Conservation (phyloP, 2,329 filamentous ascomycete genomes). For the Penicillium crustosum region DNA sequence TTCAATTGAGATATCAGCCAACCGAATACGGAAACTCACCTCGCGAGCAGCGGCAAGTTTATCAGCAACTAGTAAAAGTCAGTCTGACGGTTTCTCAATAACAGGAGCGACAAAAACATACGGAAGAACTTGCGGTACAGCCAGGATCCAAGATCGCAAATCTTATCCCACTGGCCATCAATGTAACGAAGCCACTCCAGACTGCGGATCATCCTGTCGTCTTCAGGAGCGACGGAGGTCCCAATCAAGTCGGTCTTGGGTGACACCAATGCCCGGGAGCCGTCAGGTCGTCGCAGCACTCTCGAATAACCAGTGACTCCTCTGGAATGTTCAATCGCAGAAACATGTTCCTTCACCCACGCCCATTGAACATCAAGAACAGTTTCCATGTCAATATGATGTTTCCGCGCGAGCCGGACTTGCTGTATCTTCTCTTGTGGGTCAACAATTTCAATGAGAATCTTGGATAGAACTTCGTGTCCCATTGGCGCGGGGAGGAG, state of each 20-base stretch:
- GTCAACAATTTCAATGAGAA: slow-evolving; percentile 72
- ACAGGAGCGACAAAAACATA: slow-evolving; percentile 53
- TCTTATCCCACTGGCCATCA: slow-evolving; percentile 68
- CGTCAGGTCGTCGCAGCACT: slow-evolving; percentile 54
- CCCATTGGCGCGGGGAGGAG: slow-evolving; percentile 65
- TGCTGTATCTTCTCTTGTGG: slow-evolving; percentile 64
- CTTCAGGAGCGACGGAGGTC: slow-evolving; percentile 56
- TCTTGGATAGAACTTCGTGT: slow-evolving; percentile 70
- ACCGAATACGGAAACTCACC: slow-evolving; percentile 52
- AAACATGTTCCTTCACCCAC: slow-evolving; percentile 41
- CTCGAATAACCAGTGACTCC: slow-evolving; percentile 34
- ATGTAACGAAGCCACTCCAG: slow-evolving; percentile 83
- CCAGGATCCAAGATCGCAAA: slow-evolving; percentile 66
- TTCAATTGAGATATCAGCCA: slow-evolving; percentile 48
- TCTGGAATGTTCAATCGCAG: slow-evolving; percentile 34
- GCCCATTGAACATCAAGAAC: slow-evolving; percentile 71
- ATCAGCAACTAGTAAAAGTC: slow-evolving; percentile 33
- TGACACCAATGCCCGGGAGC: slow-evolving; percentile 57
- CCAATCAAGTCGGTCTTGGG: slow-evolving; percentile 72
- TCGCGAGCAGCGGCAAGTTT: slow-evolving; percentile 56
- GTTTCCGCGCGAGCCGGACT: slow-evolving; percentile 71
- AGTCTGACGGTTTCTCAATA: background rate
- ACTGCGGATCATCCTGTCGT: slow-evolving; percentile 74
- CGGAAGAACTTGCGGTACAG: slow-evolving; percentile 83
- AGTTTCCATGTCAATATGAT: slow-evolving; percentile 68